Percentiles rank a stretch among this genome's conserved stretches.
Evolutionary conservation across 371 early-diverging fungal species (phyloP).

Genomic region (Rozella allomycis): DNA sequence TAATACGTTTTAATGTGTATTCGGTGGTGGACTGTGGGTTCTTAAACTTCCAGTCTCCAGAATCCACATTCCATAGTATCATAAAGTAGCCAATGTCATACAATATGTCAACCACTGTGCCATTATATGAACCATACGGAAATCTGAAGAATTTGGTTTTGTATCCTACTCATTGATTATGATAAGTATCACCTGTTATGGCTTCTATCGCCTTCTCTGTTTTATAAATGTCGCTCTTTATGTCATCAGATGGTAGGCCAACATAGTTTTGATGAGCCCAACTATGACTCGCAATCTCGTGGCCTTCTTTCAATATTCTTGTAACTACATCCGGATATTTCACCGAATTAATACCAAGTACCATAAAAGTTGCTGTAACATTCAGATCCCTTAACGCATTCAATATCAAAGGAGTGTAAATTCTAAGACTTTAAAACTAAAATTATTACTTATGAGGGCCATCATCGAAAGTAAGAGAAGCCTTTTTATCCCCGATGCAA

Average conservation of each 20-base stretch:
- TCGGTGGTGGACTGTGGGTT: not conserved
- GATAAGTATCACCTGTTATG: not conserved
- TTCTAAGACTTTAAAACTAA: too few species aligned
- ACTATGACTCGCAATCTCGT: not conserved
- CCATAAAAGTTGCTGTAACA: conserved; percentile 1
- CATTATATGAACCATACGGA: not conserved
- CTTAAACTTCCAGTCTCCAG: not conserved
- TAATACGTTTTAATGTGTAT: too few species aligned
- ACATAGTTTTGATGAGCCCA: too few species aligned
- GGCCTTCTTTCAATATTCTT: not conserved
- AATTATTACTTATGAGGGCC: not conserved
- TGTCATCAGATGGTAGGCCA: too few species aligned
- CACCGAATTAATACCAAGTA: not conserved
- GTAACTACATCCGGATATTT: not conserved
- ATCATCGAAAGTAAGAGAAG: not conserved
- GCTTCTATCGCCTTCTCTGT: not conserved
- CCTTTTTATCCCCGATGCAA: too few species aligned
- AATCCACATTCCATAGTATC: not conserved
- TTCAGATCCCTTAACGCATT: not conserved
- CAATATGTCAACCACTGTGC: not conserved
- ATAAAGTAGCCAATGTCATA: conserved; percentile 1
- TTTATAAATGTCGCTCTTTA: not conserved
- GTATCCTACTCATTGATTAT: not conserved
- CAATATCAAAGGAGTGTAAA: not conserved
- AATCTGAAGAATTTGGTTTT: not conserved